A percentile compares a stretch with the other conserved stretches of the same genome.
These are phyloP conservation scores for Clonostachys rhizophaga DNA, from an alignment of 2,329 filamentous ascomycete genomes.

Conservation along the genomic window DNA sequence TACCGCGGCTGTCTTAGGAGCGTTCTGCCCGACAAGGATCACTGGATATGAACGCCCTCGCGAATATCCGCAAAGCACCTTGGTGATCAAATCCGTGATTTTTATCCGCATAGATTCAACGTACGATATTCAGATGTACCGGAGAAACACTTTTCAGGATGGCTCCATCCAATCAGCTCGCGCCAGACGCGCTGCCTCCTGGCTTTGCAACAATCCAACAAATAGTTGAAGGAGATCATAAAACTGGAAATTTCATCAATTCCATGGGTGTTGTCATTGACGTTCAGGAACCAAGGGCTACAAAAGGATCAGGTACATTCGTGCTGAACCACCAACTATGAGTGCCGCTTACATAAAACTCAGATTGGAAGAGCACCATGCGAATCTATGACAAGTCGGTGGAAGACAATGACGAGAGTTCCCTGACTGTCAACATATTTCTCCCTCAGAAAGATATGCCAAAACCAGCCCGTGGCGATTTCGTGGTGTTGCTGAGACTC, in stretches of 20 bases:
- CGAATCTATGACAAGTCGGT: constrained; percentile 55
- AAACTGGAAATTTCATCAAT: constrained; percentile 33
- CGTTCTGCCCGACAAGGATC: too few species aligned
- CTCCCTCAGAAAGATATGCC: constrained; percentile 41
- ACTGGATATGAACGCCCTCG: too few species aligned
- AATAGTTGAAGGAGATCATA: constrained; percentile 21
- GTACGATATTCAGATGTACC: too few species aligned
- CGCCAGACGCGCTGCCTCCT: not conserved
- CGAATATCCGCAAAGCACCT: too few species aligned
- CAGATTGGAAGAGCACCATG: constrained; percentile 58
- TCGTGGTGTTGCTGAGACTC: constrained; percentile 40
- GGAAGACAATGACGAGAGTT: constrained; percentile 23
- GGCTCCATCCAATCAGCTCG: not conserved
- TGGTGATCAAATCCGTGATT: not conserved
- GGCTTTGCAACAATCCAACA: constrained; percentile 1
- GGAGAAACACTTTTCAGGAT: not conserved
- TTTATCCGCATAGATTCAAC: not conserved
- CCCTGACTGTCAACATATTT: constrained; percentile 56
- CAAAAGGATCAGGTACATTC: constrained; percentile 43
- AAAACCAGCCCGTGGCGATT: constrained; percentile 29
- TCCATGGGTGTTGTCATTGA: constrained; percentile 71
- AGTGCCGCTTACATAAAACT: not conserved
- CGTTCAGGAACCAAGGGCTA: constrained; percentile 44
- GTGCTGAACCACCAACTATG: not conserved
- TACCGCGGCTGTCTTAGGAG: too few species aligned